These are phyloP conservation scores for Pseudogymnoascus sp. DNA, from an alignment of 2,329 filamentous ascomycete species.

Conservation along the genomic window DNA sequence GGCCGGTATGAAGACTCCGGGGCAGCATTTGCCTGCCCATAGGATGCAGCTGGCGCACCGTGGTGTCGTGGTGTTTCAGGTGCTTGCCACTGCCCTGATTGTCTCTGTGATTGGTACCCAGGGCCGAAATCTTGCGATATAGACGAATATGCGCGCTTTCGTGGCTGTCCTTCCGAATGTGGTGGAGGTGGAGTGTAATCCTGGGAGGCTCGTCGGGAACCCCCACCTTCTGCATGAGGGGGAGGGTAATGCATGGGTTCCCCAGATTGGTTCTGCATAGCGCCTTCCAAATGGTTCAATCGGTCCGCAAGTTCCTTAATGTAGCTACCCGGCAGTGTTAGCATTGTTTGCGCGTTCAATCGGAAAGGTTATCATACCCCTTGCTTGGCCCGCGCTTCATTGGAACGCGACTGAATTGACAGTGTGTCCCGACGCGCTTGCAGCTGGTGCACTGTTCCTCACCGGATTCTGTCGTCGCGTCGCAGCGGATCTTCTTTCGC, in stretches of 20 bases:
- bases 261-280: constrained; percentile 49
- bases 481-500: constrained; percentile 83
- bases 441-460: constrained; percentile 75
- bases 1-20: constrained; percentile 17
- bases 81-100: constrained; percentile 19
- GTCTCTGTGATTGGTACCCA: constrained; percentile 30
- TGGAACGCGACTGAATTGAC: constrained; percentile 77
- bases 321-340: constrained; percentile 45
- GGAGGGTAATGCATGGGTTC: constrained; percentile 36
- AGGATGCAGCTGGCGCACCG: constrained; percentile 15
- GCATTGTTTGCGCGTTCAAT: constrained; percentile 11
- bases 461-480: constrained; percentile 65
- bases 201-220: constrained; percentile 38
- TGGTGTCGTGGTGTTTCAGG: constrained; percentile 22
- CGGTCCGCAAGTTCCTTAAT: constrained; percentile 87
- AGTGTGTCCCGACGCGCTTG: constrained; percentile 63
- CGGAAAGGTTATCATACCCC: constrained; percentile 45
- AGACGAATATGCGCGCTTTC: constrained; percentile 41
- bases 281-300: constrained; percentile 72
- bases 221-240: constrained; percentile 30
- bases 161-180: constrained; percentile 29
- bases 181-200: constrained; percentile 44
- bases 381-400: constrained; percentile 87
- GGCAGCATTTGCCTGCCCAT: neutral
- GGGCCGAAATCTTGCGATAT: constrained; percentile 38